Conservation (phyloP, 176 grass and related monocot genomes). For the Oryza brachyantha region DNA sequence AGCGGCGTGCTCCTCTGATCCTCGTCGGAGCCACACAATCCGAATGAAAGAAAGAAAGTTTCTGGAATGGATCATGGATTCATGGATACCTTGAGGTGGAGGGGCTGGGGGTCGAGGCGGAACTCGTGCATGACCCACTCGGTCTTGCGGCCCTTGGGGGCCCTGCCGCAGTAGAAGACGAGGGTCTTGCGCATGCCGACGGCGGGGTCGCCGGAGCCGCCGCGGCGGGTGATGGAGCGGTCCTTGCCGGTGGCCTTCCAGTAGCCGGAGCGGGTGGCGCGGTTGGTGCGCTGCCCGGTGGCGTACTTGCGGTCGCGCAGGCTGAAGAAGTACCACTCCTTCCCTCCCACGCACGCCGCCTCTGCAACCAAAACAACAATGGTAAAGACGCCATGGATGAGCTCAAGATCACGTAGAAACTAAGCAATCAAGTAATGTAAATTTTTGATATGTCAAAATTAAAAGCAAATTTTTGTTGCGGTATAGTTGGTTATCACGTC, state of each 20-base stretch:
- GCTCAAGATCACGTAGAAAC: too few relatives aligned
- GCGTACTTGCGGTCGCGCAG: slow-evolving; percentile 67
- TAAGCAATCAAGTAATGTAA: too few relatives aligned
- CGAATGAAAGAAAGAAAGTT: background rate
- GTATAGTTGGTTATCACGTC: slow-evolving; percentile 99
- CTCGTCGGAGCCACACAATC: background rate
- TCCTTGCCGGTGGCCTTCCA: slow-evolving; percentile 79
- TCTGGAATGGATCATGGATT: too few relatives aligned
- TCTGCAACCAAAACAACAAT: background rate
- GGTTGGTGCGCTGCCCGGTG: slow-evolving; percentile 64
- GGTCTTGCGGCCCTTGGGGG: slow-evolving; percentile 63
- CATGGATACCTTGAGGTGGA: slow-evolving; percentile 10
- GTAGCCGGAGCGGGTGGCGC: slow-evolving; percentile 58
- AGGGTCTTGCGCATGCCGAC: slow-evolving; percentile 81
- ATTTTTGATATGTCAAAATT: too few relatives aligned
- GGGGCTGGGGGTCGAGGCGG: slow-evolving; percentile 27
- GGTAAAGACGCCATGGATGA: background rate
- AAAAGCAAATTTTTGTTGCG: too few relatives aligned
- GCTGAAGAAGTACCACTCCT: slow-evolving; percentile 86
- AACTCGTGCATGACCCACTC: slow-evolving; percentile 86
- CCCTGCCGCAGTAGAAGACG: slow-evolving; percentile 66
- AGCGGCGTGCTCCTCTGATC: background rate
- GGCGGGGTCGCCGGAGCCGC: background rate
- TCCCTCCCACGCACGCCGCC: slow-evolving; percentile 27
- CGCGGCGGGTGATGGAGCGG: slow-evolving; percentile 24